Percentiles rank a stretch among this genome's conserved stretches.
Conservation (phyloP, 2,329 filamentous ascomycete species). For the Aspergillus pseudotamarii region DNA sequence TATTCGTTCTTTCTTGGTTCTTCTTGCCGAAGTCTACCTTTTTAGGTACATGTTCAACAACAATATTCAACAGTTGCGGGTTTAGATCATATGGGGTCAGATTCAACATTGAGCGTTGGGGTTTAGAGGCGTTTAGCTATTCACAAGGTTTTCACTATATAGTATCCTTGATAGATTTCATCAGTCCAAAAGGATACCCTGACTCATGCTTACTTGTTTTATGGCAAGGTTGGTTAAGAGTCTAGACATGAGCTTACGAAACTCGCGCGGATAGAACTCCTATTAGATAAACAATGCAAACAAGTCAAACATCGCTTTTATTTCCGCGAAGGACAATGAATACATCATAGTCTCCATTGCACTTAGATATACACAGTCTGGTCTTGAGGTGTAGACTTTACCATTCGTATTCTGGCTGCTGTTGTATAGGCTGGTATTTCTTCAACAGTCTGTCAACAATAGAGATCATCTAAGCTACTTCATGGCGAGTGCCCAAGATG, state of each 20-base stretch:
- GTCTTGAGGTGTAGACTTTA: background rate
- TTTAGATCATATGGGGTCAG: conserved; percentile 17
- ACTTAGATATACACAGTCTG: background rate
- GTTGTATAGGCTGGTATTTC: background rate
- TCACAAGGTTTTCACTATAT: background rate
- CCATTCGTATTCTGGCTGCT: background rate
- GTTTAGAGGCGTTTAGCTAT: background rate
- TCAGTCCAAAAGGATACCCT: conserved; percentile 2
- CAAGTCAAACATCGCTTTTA: conserved; percentile 28
- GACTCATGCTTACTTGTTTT: background rate
- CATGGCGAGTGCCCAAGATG: conserved; percentile 41
- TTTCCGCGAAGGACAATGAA: conserved; percentile 15
- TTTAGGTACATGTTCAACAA: conserved; percentile 14
- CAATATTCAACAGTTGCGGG: conserved; percentile 33
- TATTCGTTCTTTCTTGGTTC: background rate
- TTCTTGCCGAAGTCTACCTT: background rate
- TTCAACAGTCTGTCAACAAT: background rate
- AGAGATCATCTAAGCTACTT: background rate
- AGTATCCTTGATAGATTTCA: background rate
- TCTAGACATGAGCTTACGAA: background rate
- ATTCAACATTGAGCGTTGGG: conserved; percentile 37
- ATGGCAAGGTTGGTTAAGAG: background rate
- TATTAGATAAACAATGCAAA: conserved; percentile 26
- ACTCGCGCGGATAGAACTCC: no score
- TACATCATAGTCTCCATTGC: background rate